Conservation (phyloP, 1,284 basidiomycete species). For the Apiotrichum porosum region DNA sequence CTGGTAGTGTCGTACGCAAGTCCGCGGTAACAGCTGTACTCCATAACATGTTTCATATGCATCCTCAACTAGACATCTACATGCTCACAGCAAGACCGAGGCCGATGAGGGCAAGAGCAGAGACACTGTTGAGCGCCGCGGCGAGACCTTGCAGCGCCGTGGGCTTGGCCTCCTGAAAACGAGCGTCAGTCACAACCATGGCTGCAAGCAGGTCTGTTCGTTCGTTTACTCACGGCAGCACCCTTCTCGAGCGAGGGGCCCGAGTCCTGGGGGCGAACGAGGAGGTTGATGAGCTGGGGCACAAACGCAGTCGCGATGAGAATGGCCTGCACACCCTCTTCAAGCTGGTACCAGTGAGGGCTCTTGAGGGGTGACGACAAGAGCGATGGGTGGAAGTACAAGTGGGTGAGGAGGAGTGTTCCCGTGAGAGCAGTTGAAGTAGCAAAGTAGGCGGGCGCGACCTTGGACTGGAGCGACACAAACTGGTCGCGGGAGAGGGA, state of each 20-base stretch:
- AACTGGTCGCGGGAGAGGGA: constrained; percentile 58
- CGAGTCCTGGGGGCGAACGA: too few species aligned
- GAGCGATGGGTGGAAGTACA: constrained; percentile 61
- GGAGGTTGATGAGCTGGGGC: constrained; percentile 52
- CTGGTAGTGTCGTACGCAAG: too few species aligned
- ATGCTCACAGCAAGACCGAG: constrained; percentile 58
- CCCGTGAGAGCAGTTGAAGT: constrained; percentile 58
- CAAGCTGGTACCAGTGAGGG: constrained; percentile 50
- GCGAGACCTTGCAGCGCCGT: constrained; percentile 62
- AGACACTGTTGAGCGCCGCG: constrained; percentile 55
- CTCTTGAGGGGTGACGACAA: constrained; percentile 48
- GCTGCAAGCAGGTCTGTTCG: too few species aligned
- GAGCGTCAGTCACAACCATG: too few species aligned
- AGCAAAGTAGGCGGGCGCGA: constrained; percentile 70
- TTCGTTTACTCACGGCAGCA: too few species aligned
- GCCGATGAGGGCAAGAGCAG: constrained; percentile 60
- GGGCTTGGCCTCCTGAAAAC: too few species aligned
- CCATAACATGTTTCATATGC: not conserved
- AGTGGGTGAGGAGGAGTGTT: constrained; percentile 60
- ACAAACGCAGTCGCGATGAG: constrained; percentile 55
- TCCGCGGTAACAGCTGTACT: too few species aligned
- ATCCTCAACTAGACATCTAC: constrained; percentile 33
- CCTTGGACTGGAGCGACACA: constrained; percentile 62
- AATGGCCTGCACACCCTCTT: constrained; percentile 68
- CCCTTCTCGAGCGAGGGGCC: too few species aligned